Conservation (phyloP, 176 grass and related monocot genomes). For the Oryza officinalis region DNA sequence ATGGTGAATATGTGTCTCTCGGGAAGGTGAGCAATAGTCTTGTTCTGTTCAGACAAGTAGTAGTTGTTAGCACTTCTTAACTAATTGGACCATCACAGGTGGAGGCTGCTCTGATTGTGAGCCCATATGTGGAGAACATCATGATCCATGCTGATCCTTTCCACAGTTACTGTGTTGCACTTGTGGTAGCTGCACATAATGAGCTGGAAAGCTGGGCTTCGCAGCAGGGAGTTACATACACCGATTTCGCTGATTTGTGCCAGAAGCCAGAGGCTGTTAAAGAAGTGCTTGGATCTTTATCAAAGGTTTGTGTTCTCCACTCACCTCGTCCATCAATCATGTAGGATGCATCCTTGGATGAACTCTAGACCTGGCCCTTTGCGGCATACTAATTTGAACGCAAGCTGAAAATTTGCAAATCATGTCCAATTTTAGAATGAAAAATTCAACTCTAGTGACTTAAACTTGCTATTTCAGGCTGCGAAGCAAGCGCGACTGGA, state of each 20-base stretch:
- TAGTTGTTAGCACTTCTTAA: constrained; percentile 27
- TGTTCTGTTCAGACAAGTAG: constrained; percentile 26
- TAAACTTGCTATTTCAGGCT: constrained; percentile 43
- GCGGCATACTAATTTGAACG: neutral
- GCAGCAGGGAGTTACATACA: constrained; percentile 59
- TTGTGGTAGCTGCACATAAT: constrained; percentile 60
- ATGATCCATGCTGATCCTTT: constrained; percentile 91
- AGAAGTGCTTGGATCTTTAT: constrained; percentile 78
- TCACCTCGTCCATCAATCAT: neutral
- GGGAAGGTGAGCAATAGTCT: constrained; percentile 67
- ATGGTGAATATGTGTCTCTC: constrained; percentile 96
- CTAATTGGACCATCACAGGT: constrained; percentile 55
- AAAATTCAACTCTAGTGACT: constrained; percentile 5
- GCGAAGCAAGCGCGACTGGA: constrained; percentile 70
- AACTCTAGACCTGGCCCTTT: too few relatives aligned
- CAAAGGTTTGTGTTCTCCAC: constrained; percentile 59
- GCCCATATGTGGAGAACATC: constrained; percentile 88
- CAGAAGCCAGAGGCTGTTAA: constrained; percentile 74
- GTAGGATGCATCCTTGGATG: neutral
- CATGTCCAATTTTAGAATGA: neutral
- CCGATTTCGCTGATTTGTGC: constrained; percentile 67
- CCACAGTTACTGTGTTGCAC: constrained; percentile 80
- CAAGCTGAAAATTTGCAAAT: constrained; percentile 21
- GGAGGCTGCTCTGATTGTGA: constrained; percentile 70
- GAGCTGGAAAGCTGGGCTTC: constrained; percentile 78